These are phyloP conservation scores for Termitomyces sp. DNA, from an alignment of 768 basidiomycete genomes.

Conservation along the genomic window DNA sequence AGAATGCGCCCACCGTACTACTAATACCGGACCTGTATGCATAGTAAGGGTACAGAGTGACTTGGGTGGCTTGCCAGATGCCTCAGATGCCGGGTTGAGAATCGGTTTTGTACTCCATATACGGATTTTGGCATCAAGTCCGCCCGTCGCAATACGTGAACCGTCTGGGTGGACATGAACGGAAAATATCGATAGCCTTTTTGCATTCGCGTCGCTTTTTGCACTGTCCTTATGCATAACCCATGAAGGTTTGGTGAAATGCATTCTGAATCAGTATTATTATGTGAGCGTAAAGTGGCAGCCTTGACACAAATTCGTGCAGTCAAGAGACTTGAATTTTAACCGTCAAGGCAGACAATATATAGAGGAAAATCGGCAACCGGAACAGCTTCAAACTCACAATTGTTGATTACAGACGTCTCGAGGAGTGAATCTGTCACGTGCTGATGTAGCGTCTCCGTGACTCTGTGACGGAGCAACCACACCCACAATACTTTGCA, in stretches of 20 bases:
- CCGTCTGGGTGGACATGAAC: constrained; percentile 94
- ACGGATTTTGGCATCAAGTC: constrained; percentile 91
- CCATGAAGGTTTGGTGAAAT: constrained; percentile 88
- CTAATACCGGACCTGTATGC: constrained; percentile 91
- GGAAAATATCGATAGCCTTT: constrained; percentile 83
- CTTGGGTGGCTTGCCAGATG: constrained; percentile 71
- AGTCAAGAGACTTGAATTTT: not conserved
- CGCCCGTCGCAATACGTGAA: constrained; percentile 94
- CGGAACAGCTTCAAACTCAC: too few relatives aligned
- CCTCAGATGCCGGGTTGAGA: constrained; percentile 63
- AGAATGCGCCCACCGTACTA: constrained; percentile 90
- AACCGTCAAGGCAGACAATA: not conserved
- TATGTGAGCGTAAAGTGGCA: not conserved
- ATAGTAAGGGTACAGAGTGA: constrained; percentile 85
- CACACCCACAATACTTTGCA: too few relatives aligned
- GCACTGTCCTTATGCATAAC: constrained; percentile 73
- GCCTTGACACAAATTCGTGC: not conserved
- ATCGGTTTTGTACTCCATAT: constrained; percentile 98
- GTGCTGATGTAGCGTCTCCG: too few relatives aligned
- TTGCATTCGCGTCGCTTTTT: constrained; percentile 54
- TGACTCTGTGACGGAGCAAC: too few relatives aligned
- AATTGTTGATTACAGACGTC: not conserved
- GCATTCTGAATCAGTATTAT: constrained; percentile 37
- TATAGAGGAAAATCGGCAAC: not conserved
- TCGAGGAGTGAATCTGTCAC: not conserved